Base-by-base conservation (phyloP, 2,329 filamentous ascomycete genomes). In the Blastomyces silverae region DNA sequence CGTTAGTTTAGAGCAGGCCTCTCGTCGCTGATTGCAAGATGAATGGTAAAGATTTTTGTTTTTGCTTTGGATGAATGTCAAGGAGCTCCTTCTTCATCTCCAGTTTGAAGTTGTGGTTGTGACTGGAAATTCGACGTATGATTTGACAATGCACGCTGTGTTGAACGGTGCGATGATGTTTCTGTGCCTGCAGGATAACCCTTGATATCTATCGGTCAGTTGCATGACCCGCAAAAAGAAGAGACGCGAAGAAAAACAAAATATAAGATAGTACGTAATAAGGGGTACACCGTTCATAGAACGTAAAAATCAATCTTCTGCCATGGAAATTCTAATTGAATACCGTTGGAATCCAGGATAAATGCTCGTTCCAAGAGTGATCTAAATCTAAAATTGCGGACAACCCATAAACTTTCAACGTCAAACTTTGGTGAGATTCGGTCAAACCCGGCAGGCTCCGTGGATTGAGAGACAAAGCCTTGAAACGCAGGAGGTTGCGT, bases 141-240 rank as follows among this genome's bases (percentile, higher is more conserved):
- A 34, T 61, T 61, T 25, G 58, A 61, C n/a, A 48, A 48, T 34
- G 58, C 58, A 61, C 15, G 31, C 15, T 31, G 3, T 50, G 57
- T 31, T 22, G n/a, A 48, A 44, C 57, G 17, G 13, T 28, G 11
- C 39, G 22, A 60, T 31, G n/a, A 46, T 31, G 20, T 34, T 3
- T 25, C 42, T n/a, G 58, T 61, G 58, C 58, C 58, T 61, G 42
- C 58, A 60, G 37, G 15, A 31, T 34, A 15, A 3, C 39, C 58
- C 42, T 34, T 60, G 37, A 39, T 17, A 25, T 28, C 37, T n/a
- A 11, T 37, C 34, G 46, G 42, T 22, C 34, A 39, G 55, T n/a
- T 58, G 31, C 34, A 42, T 13, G 22, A 31, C 34, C 34, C 25
- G 58, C 58, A 50, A 61, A 48, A 31, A 48, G 37, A 17, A 48